Percentiles rank a stretch among this genome's conserved stretches.
Evolutionary conservation across 1,284 basidiomycete species (phyloP).

Genomic region (Pascua guehoae): DNA sequence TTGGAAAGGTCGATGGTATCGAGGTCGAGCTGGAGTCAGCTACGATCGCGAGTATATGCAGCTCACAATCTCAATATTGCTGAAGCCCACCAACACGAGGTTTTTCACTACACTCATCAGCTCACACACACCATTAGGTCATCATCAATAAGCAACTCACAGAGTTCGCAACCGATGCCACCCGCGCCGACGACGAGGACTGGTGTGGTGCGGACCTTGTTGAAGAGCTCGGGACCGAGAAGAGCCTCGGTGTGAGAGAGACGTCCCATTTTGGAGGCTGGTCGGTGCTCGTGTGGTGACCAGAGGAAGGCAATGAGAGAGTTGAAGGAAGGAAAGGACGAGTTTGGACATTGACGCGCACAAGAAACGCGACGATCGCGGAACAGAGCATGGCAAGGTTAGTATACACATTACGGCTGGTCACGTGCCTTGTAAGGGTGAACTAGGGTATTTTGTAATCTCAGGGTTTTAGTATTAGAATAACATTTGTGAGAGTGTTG

Average conservation of each 20-base stretch:
- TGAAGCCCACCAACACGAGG: constrained; percentile 87
- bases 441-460: constrained; percentile 1
- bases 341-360: background rate
- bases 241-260: constrained; percentile 54
- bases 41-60: background rate
- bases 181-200: constrained; percentile 93
- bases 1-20: constrained; percentile 99
- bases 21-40: constrained; percentile 68
- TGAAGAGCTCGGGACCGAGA: constrained; percentile 65
- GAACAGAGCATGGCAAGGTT: no score
- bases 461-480: no score
- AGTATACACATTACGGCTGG: no score
- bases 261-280: constrained; percentile 26
- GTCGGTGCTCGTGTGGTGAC: background rate
- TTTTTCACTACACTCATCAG: constrained; percentile 72
- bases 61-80: constrained; percentile 68
- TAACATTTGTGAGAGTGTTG: no score
- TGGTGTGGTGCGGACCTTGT: constrained; percentile 56
- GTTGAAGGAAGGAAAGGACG: background rate
- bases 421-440: background rate
- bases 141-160: constrained; percentile 54
- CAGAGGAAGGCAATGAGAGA: background rate
- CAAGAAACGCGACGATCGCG: background rate
- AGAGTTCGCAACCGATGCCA: constrained; percentile 93
- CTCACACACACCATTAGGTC: background rate